Base-by-base conservation (phyloP, 78 protist species). In the Speleostelium caveatum region DNA sequence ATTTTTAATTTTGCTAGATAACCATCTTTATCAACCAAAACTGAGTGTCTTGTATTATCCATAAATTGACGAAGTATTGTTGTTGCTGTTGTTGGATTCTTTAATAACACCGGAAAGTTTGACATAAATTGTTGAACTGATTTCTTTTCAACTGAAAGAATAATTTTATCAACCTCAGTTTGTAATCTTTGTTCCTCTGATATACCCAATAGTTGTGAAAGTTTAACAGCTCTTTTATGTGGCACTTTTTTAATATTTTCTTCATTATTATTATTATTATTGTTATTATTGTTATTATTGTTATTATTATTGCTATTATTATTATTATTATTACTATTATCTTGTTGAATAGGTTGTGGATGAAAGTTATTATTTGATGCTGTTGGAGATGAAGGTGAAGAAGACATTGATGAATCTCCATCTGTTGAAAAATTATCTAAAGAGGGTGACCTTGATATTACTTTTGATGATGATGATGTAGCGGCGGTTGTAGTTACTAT, bases 131-230 rank as follows among this genome's bases (percentile, higher is more conserved):
- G 62, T 83, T 83, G 91, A 45, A 83, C 69, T 30, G 63, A 49
- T 45, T 69, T 83, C 30, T 79, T 45, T 32, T 83, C 91, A 0
- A 19, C 28, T 19, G 79, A 69, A 1, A 83, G 79, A 22, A 74
- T 71, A 59, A 68, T 69, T 22, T 74, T 73, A 69, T 83, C 91
- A n/a, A 83, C 66, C 62, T 83, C 91, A 14, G 75, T 49, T 59
- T 83, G 91, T 1, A 83, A 21, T 49, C 91, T 61, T 59, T 83
- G 91, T 28, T 83, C 91, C 17, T 83, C 91, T 0, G 91, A 63
- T 0, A 33, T 83, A 16, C 91, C 91, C 8, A 83, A 51, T n/a
- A 83, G 21, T 33, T 83, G 91, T n/a, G 79, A 59, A 8, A 83
- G 26, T 45, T 83, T 83, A 8, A 73, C 60, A 0, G 91, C 91